Base-by-base conservation (phyloP, 257 asterid species). In the Penstemon newberryi region DNA sequence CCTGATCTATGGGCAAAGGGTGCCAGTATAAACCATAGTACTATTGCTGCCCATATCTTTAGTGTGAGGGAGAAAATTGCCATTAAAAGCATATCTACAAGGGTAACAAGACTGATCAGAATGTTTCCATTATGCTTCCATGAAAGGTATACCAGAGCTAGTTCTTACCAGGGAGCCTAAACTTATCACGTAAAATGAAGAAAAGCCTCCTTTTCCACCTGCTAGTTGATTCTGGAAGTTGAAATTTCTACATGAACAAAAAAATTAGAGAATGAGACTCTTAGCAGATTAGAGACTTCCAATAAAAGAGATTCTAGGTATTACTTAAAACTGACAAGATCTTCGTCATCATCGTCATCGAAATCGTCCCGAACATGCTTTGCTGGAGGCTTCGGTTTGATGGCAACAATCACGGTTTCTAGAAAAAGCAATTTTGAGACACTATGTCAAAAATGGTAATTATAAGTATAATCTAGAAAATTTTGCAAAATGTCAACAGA, bases 331-430 rank as follows among this genome's bases (percentile, higher is more conserved):
- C 96, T 75, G 57, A 91, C 98, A 82, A 89, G 81, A 73, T 92
- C 98, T 54, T 87, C 96, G 12, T 76, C 90, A 40, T 84, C 89
- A 0, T 90, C 96, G 6, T 92, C 96, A 57, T 85, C 91, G 50
- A 74, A 60, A 73, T 65, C 81, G 70, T 82, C 83, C 67, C 51
- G 84, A 39, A 82, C 63, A 72, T 79, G 87, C 80, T 85, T 92
- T 13, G 87, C 83, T 13, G 98, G 96, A 19, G 95, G 86, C 85
- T 89, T 86, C 33, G 98, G 98, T 77, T 87, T 92, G 60, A 74
- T 74, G 68, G 96, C 96, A 66, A 87, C 95, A 44, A 86, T 83
- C 75, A 92, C 70, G 53, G 96, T 84, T 76, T 83, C 98, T 92
- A 71, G 39, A 73, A 55, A 25, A 63, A 44, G 36, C 73, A 67